phyloP scores from a whole-genome alignment of 495 filamentous ascomycete genomes.

The Xylaria venustula region DNA sequence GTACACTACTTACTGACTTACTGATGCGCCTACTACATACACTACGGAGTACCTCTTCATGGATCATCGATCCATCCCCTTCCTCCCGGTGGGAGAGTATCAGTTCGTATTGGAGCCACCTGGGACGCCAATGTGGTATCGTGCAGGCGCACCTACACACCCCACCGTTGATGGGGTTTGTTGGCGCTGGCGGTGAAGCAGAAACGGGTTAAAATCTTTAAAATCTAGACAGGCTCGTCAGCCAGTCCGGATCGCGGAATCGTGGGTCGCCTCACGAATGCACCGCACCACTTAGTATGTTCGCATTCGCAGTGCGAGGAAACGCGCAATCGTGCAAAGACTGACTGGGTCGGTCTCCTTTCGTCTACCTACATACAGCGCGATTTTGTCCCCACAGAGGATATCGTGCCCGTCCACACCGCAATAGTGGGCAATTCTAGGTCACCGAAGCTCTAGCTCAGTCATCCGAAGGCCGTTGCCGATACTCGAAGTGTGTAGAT shows the following conservation, averaged over 20 bases:
- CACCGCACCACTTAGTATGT: no score
- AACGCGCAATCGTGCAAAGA: background rate
- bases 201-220: background rate
- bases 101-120: conserved; percentile 27
- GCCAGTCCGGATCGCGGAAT: background rate
- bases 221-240: background rate
- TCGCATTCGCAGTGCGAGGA: conserved; percentile 7
- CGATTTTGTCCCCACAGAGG: background rate
- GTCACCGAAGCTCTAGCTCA: conserved; percentile 8
- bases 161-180: background rate
- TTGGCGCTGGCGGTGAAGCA: conserved; percentile 6
- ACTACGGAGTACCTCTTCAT: no score
- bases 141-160: conserved; percentile 16
- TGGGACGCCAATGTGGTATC: conserved; percentile 15
- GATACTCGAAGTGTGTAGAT: no score
- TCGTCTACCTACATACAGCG: background rate
- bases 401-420: conserved; percentile 1
- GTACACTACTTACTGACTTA: no score
- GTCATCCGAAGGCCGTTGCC: conserved; percentile 4
- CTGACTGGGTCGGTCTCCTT: background rate
- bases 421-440: conserved; percentile 6
- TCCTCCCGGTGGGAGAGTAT: conserved; percentile 16
- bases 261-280: background rate
- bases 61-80: conserved; percentile 12
- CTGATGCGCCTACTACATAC: no score